Base-by-base conservation (phyloP, 1,139 yeast species). In the Blastobotrys proliferans region DNA sequence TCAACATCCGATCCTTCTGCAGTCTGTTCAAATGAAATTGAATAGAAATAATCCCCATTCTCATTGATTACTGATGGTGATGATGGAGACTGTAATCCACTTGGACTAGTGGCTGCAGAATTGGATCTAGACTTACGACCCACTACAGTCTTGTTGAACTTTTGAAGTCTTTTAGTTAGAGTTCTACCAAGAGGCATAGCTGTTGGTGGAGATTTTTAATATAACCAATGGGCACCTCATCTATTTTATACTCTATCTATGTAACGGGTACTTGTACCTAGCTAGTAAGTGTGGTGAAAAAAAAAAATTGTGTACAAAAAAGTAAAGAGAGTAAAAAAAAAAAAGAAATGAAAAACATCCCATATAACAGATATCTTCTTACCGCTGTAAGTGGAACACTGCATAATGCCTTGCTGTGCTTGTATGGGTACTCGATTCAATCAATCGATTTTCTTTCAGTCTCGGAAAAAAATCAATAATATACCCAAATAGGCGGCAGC, bases 21-120 rank as follows among this genome's bases (percentile, higher is more conserved):
- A 6, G 55, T 52, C 37, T 53, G 52, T 34, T 55, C 58, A 24
- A 55, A 53, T 21, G 50, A 44, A 9, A 60, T 51, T 13, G 62
- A 57, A 35, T 46, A 49, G 40, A 60, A 60, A 43, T 53, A 52
- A 44, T 58, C 57, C n/a, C 38, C 40, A 30, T 38, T 28, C 6
- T 18, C 6, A 6, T 31, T 5, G 6, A 10, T 3, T 17, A 5
- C 22, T 18, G 11, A 13, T 2, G 37, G 17, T 13, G 16, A 19
- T 18, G 5, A 16, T 8, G 10, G 18, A 10, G 36, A 19, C 17
- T 21, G 14, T 35, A 30, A 24, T 8, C 32, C 32, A 13, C 25
- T 21, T n/a, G 38, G 38, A 18, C 38, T 40, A 5, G 26, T 26
- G 16, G 38, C 35, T 28, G 28, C 35, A 5, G 30, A 21, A 11